Base-by-base conservation (phyloP, 2,329 filamentous ascomycete genomes). In the Cordyceps cateniannulata region DNA sequence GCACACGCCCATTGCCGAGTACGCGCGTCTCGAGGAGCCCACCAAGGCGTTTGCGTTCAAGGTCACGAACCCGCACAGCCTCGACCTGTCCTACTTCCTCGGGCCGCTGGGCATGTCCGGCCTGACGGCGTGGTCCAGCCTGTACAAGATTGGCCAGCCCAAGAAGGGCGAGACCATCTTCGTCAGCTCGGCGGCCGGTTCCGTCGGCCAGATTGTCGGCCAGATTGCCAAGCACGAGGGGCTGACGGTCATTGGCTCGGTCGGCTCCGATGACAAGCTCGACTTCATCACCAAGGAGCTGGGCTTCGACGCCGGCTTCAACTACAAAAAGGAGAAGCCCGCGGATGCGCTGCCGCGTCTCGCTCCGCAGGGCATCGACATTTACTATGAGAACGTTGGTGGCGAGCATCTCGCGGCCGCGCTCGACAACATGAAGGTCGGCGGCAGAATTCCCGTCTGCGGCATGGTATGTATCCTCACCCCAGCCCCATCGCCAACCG, bases 211-310 rank as follows among this genome's bases (percentile, higher is more conserved):
- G 73, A 72, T 95, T 8, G 91, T 95, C 22, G 91, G 91, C 6
- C 91, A 95, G 75, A 75, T 96, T 49, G 90, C 90, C 63, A 93
- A 93, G 81, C 84, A 86, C 63, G 87, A 93, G 73, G 91, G 91
- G 2, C 75, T 95, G 61, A 86, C 75, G 49, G 91, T 96, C 45
- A 87, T 96, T 64, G 91, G 91, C 20, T 90, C 86, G 56, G 90
- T 91, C 12, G 91, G 91, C 3, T 85, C 85, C 20, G 88, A 93
- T 69, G 86, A 89, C 69, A 96, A 96, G 79, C 79, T 92, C 25
- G 84, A 89, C 22, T 95, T 86, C 72, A 73, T 83, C 57, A 69
- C 66, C 48, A 73, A 78, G 60, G 76, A 81, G 68, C 75, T 83
- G 1, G 81, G 80, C 9, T 83, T 79, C 65, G 80, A 83, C 60